A percentile compares a stretch with the other conserved stretches of the same genome.
Conservation (phyloP, 257 asterid genomes). For the Gynochthodes officinalis region DNA sequence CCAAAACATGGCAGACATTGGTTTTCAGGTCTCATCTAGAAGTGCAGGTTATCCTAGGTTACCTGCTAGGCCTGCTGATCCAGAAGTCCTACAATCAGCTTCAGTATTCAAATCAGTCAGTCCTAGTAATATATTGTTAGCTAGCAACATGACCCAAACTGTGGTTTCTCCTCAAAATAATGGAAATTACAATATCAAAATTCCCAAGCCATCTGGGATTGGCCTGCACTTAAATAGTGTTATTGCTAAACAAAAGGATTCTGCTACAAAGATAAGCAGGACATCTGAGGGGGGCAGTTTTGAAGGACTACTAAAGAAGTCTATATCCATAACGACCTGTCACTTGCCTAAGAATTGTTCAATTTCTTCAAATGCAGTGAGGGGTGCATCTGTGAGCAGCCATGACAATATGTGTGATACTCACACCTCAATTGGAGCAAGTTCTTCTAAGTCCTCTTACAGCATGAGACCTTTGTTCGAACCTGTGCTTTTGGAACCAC, state of each 20-base stretch:
- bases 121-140: slow-evolving; percentile 30
- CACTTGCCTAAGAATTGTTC: slow-evolving; percentile 29
- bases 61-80: slow-evolving; percentile 20
- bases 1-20: slow-evolving; percentile 21
- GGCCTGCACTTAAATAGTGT: slow-evolving; percentile 80
- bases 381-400: slow-evolving; percentile 27
- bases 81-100: slow-evolving; percentile 33
- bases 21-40: slow-evolving; percentile 28
- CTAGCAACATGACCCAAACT: slow-evolving; percentile 27
- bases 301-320: slow-evolving; percentile 38
- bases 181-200: slow-evolving; percentile 26
- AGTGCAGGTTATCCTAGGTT: slow-evolving; percentile 17
- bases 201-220: slow-evolving; percentile 59
- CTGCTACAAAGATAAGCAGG: slow-evolving; percentile 38
- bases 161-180: slow-evolving; percentile 27
- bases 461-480: slow-evolving; percentile 29
- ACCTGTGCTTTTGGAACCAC: slow-evolving; percentile 29
- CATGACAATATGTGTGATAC: slow-evolving; percentile 24
- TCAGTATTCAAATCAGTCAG: slow-evolving; percentile 30
- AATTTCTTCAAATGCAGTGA: slow-evolving; percentile 26
- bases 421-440: slow-evolving; percentile 26
- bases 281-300: slow-evolving; percentile 41
- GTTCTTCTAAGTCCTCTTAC: slow-evolving; percentile 25
- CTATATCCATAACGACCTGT: slow-evolving; percentile 26
- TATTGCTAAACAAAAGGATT: slow-evolving; percentile 42